Evolutionary conservation across 1,139 yeast species (phyloP).

Genomic region (Scheffersomyces titani): DNA sequence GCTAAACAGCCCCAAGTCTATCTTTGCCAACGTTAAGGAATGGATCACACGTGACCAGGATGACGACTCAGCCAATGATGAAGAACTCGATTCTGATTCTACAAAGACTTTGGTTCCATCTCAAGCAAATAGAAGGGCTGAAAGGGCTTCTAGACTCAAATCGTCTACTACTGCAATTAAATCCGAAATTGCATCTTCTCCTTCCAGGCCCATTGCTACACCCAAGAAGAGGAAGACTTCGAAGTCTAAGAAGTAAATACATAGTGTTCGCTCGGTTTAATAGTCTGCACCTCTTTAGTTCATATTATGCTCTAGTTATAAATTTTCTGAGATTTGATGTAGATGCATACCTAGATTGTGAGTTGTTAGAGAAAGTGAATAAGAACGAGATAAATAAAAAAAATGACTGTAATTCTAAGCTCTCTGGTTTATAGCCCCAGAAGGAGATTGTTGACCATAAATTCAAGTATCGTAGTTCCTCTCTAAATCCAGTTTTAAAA

Average conservation of each 20-base stretch:
- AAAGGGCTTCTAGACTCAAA: background rate
- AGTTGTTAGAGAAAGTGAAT: background rate
- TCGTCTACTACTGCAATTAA: background rate
- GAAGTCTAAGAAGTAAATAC: background rate
- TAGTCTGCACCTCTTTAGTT: background rate
- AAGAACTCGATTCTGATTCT: conserved; percentile 10
- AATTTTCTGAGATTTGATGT: background rate
- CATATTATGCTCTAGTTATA: background rate
- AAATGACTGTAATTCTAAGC: no score
- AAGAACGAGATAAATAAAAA: background rate
- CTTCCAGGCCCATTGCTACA: background rate
- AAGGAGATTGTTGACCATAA: background rate
- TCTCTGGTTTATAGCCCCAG: background rate
- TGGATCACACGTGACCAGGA: conserved; percentile 55
- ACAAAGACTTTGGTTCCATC: background rate
- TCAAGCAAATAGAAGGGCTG: conserved; percentile 7
- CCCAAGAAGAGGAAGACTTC: conserved; percentile 3
- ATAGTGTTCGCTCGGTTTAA: background rate
- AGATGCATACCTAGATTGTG: background rate
- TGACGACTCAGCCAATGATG: conserved; percentile 12
- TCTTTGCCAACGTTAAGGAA: conserved; percentile 64
- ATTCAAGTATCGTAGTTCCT: background rate
- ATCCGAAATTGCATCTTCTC: background rate
- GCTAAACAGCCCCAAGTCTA: conserved; percentile 40
- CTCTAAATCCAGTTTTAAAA: background rate